These are phyloP conservation scores for Penicillium parvum DNA, from an alignment of 495 filamentous ascomycete genomes.

Conservation along the genomic window DNA sequence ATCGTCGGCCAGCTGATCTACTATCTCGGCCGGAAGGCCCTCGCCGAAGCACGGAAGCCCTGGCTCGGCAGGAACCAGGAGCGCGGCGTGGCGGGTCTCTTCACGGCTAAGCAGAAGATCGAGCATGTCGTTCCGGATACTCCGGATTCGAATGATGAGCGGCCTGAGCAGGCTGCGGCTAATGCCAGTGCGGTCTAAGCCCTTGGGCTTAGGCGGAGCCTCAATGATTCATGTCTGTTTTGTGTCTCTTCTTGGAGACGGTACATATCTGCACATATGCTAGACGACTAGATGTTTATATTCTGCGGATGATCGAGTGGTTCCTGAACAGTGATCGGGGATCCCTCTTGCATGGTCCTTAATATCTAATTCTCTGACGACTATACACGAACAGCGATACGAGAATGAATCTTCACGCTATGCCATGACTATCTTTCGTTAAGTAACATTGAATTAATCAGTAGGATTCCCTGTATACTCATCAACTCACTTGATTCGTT, in stretches of 20 bases:
- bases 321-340: no score
- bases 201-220: background rate
- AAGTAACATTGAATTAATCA: no score
- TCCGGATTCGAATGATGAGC: constrained; percentile 4
- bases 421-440: no score
- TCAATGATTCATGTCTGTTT: background rate
- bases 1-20: constrained; percentile 79
- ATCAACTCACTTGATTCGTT: no score
- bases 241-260: background rate
- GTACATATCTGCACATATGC: constrained; percentile 1
- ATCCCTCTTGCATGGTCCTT: no score
- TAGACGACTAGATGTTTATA: no score
- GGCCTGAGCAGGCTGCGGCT: constrained; percentile 1
- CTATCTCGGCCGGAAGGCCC: constrained; percentile 64
- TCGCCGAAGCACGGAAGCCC: constrained; percentile 92
- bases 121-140: constrained; percentile 28
- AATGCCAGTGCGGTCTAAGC: constrained; percentile 13
- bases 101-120: constrained; percentile 81
- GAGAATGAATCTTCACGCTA: no score
- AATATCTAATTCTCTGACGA: no score
- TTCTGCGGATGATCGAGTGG: no score
- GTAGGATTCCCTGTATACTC: no score
- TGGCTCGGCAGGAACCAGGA: constrained; percentile 89
- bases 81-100: constrained; percentile 71
- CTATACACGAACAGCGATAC: no score